phyloP scores from a whole-genome alignment of 2,329 filamentous ascomycete genomes.

The Colletotrichum lupini region DNA sequence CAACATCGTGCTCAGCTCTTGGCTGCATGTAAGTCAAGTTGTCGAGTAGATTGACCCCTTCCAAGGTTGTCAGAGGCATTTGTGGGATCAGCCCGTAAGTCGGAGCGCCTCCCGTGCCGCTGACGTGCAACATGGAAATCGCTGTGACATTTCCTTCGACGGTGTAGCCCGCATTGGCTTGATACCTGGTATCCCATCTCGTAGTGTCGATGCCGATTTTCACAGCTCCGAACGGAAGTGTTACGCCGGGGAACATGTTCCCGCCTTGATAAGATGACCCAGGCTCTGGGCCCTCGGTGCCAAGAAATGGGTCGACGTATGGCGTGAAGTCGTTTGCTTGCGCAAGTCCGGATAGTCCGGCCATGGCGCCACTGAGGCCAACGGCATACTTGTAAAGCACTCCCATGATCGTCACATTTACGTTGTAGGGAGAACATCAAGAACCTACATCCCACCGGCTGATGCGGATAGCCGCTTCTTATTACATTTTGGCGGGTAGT shows the following conservation, averaged over 20 bases:
- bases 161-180: conserved; percentile 50
- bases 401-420: neutral
- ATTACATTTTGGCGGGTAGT: neutral
- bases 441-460: no score
- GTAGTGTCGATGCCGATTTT: conserved; percentile 56
- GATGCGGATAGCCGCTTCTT: neutral
- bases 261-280: conserved; percentile 56
- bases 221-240: conserved; percentile 56
- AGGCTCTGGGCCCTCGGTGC: conserved; percentile 56
- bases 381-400: neutral
- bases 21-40: conserved; percentile 59
- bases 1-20: conserved; percentile 51
- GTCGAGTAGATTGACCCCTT: conserved; percentile 57
- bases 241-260: conserved; percentile 56
- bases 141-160: conserved; percentile 57
- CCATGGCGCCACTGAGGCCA: neutral
- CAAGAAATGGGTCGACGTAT: conserved; percentile 60
- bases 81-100: conserved; percentile 68
- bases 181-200: conserved; percentile 38
- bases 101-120: conserved; percentile 67
- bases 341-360: neutral
- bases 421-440: neutral
- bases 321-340: conserved; percentile 25
- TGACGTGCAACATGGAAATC: conserved; percentile 65
- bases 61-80: conserved; percentile 55